A percentile compares a stretch with the other conserved stretches of the same genome.
Evolutionary conservation across 352 stramenopile genomes (phyloP).

Genomic region (Labyrinthula sp.): DNA sequence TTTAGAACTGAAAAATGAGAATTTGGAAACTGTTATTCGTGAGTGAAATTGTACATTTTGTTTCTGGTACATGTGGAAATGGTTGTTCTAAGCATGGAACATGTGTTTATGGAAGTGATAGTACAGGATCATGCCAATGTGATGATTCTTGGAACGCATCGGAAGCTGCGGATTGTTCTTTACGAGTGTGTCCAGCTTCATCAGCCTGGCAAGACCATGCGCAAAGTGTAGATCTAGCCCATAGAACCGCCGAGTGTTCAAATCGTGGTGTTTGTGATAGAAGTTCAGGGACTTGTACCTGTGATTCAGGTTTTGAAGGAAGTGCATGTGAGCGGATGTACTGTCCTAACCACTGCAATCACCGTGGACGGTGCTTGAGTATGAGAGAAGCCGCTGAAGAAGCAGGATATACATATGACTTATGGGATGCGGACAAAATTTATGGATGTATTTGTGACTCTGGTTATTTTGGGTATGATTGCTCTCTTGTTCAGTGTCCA

Average conservation of each 20-base stretch:
- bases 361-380: slow-evolving; percentile 23
- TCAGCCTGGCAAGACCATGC: slow-evolving; percentile 44
- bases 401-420: slow-evolving; percentile 32
- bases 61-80: too few relatives aligned
- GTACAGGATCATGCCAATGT: too few relatives aligned
- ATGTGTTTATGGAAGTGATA: too few relatives aligned
- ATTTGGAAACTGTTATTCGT: too few relatives aligned
- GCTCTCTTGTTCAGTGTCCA: slow-evolving; percentile 34
- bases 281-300: slow-evolving; percentile 44
- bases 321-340: slow-evolving; percentile 43
- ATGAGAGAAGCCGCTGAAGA: slow-evolving; percentile 17
- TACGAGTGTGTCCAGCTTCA: slow-evolving; percentile 41
- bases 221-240: slow-evolving; percentile 39
- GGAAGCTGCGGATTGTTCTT: too few relatives aligned
- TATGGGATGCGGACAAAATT: slow-evolving; percentile 57
- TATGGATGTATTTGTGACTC: slow-evolving; percentile 56
- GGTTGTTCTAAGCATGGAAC: too few relatives aligned
- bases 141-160: too few relatives aligned
- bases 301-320: slow-evolving; percentile 44
- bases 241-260: slow-evolving; percentile 54
- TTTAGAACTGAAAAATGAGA: too few relatives aligned
- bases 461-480: slow-evolving; percentile 51
- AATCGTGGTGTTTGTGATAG: slow-evolving; percentile 57
- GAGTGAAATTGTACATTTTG: too few relatives aligned
- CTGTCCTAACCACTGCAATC: slow-evolving; percentile 31